Percentiles rank a stretch among this genome's conserved stretches.
Conservation (phyloP, 2,329 filamentous ascomycete genomes). For the Dactylellina cionopaga region DNA sequence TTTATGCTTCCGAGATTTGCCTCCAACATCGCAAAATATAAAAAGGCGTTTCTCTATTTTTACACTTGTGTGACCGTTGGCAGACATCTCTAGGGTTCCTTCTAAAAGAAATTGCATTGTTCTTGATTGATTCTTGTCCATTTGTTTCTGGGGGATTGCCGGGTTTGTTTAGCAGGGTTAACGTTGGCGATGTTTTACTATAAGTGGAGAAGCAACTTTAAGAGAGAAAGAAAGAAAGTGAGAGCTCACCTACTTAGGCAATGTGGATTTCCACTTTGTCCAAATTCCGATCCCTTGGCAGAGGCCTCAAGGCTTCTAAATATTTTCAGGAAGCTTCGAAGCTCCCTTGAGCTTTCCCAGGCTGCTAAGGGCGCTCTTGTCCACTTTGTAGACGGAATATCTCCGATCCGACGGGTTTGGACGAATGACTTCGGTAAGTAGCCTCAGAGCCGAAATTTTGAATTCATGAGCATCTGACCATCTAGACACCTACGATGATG, state of each 20-base stretch:
- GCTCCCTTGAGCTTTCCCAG: no score
- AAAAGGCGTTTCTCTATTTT: conserved; percentile 30
- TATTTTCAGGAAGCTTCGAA: conserved; percentile 43
- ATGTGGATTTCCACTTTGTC: conserved; percentile 16
- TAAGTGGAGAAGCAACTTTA: not conserved
- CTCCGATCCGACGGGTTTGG: conserved; percentile 1
- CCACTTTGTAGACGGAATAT: conserved; percentile 16
- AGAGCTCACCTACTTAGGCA: conserved; percentile 20
- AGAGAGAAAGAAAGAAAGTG: no score
- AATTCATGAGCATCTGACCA: conserved; percentile 9
- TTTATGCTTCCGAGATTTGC: no score
- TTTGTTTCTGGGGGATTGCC: no score
- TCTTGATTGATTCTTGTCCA: not conserved
- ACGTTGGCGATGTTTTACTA: conserved; percentile 2
- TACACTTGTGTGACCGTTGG: conserved; percentile 22
- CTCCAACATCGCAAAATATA: no score
- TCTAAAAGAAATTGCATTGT: conserved; percentile 9
- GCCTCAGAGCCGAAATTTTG: not conserved
- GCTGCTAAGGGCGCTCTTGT: not conserved
- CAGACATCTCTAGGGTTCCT: conserved; percentile 39
- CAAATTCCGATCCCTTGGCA: not conserved
- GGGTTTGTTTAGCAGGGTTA: conserved; percentile 22
- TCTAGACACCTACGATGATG: not conserved
- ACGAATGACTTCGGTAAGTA: not conserved
- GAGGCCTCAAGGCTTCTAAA: no score